Conservation (phyloP, 306 rosid species). For the Ormosia semicastrata region DNA sequence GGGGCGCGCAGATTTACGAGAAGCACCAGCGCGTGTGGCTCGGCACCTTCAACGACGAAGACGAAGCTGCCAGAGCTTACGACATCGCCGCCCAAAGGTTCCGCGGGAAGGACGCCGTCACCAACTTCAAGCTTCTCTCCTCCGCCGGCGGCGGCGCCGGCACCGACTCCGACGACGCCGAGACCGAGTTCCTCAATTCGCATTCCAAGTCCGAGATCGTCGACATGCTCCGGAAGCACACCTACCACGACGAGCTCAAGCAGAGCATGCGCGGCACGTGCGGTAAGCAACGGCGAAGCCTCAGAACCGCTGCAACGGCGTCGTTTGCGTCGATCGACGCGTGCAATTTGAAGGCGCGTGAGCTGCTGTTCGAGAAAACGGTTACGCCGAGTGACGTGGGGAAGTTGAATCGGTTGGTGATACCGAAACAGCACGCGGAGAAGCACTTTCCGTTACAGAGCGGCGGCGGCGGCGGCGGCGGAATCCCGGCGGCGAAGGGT, state of each 20-base stretch:
- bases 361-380: slow-evolving; percentile 78
- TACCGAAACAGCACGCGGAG: slow-evolving; percentile 97
- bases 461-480: neutral
- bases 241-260: slow-evolving; percentile 81
- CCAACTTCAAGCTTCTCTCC: slow-evolving; percentile 56
- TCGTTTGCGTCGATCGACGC: neutral
- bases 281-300: slow-evolving; percentile 6
- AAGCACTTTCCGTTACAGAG: slow-evolving; percentile 72
- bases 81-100: slow-evolving; percentile 88
- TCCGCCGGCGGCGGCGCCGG: slow-evolving; percentile 24
- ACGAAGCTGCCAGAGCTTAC: slow-evolving; percentile 87
- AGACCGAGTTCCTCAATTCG: slow-evolving; percentile 56
- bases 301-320: neutral
- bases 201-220: slow-evolving; percentile 96
- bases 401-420: slow-evolving; percentile 81
- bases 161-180: slow-evolving; percentile 12
- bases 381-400: slow-evolving; percentile 99
- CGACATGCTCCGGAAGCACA: slow-evolving; percentile 94
- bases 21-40: slow-evolving; percentile 99
- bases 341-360: slow-evolving; percentile 49
- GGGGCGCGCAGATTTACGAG: slow-evolving; percentile 99
- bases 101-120: slow-evolving; percentile 92
- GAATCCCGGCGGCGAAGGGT: slow-evolving; percentile 48
- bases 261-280: slow-evolving; percentile 59
- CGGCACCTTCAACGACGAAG: slow-evolving; percentile 94